Evolutionary conservation across 495 filamentous ascomycete genomes (phyloP).

Genomic region (Podospora pseudoanserina): DNA sequence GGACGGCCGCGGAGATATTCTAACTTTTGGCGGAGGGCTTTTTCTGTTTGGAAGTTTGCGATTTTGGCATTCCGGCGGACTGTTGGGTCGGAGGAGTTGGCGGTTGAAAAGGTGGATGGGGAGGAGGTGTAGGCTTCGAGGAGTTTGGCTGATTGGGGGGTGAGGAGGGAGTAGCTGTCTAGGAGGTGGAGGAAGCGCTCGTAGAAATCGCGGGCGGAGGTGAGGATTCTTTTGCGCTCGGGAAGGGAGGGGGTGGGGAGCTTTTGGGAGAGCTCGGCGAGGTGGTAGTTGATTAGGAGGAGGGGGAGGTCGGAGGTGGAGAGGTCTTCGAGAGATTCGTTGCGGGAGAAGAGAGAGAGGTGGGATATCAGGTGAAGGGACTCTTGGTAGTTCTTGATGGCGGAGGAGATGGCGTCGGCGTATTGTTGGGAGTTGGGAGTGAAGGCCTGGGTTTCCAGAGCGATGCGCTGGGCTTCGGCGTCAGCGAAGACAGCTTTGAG

Average conservation of each 20-base stretch:
- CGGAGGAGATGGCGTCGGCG: slow-evolving; percentile 60
- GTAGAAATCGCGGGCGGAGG: slow-evolving; percentile 60
- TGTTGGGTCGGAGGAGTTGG: slow-evolving; percentile 61
- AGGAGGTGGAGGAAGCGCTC: slow-evolving; percentile 72
- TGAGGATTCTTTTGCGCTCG: slow-evolving; percentile 62
- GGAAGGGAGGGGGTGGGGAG: slow-evolving; percentile 50
- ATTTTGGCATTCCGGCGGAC: slow-evolving; percentile 79
- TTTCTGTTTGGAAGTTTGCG: slow-evolving; percentile 77
- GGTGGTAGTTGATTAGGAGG: slow-evolving; percentile 36
- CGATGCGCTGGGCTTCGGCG: slow-evolving; percentile 49
- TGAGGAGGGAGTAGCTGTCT: slow-evolving; percentile 74
- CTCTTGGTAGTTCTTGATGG: slow-evolving; percentile 67
- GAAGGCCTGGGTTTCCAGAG: slow-evolving; percentile 32
- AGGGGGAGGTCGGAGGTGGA: slow-evolving; percentile 79
- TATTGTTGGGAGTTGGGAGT: slow-evolving; percentile 58
- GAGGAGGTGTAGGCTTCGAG: slow-evolving; percentile 66
- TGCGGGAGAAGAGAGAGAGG: slow-evolving; percentile 80
- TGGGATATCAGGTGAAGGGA: slow-evolving; percentile 64
- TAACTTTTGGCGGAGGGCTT: slow-evolving; percentile 77
- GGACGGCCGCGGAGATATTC: slow-evolving; percentile 49
- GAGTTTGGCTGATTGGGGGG: slow-evolving; percentile 61
- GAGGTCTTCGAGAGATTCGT: slow-evolving; percentile 87
- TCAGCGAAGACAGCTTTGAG: slow-evolving; percentile 47
- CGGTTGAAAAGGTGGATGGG: slow-evolving; percentile 64
- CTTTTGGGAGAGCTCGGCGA: slow-evolving; percentile 36